Percentiles rank a stretch among this genome's conserved stretches.
phyloP scores from a whole-genome alignment of 169 alveolate genomes.

The Eimeria praecox region DNA sequence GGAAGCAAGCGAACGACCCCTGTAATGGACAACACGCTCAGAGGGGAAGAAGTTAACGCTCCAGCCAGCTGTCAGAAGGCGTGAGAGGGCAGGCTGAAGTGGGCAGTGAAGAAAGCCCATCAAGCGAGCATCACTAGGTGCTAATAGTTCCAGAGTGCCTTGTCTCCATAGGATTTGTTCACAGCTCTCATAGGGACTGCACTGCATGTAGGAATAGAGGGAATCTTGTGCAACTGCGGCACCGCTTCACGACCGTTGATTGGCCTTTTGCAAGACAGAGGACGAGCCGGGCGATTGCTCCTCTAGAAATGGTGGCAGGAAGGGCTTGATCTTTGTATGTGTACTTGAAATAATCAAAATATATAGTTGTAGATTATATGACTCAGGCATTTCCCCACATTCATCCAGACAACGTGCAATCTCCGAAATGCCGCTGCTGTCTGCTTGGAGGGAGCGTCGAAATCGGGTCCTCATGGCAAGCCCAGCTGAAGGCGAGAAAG shows the following conservation, averaged over 20 bases:
- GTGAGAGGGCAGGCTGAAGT: not conserved
- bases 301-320: not conserved
- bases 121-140: not conserved
- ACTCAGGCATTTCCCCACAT: not conserved
- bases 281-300: not conserved
- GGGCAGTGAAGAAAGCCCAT: not conserved
- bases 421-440: not conserved
- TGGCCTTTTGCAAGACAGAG: slow-evolving; percentile 27
- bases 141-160: not conserved
- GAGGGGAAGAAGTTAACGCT: not conserved
- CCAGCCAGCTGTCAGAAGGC: not conserved
- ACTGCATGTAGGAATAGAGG: not conserved
- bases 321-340: not conserved
- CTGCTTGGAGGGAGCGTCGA: not conserved
- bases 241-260: not conserved
- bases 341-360: not conserved
- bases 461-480: not conserved
- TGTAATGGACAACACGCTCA: not conserved
- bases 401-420: not conserved
- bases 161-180: not conserved
- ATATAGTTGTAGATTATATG: not conserved
- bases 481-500: not conserved
- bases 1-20: not conserved
- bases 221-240: not conserved
- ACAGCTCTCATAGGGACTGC: not conserved